Base-by-base conservation (phyloP, 257 asterid species). In the Solanum bulbocastanum region DNA sequence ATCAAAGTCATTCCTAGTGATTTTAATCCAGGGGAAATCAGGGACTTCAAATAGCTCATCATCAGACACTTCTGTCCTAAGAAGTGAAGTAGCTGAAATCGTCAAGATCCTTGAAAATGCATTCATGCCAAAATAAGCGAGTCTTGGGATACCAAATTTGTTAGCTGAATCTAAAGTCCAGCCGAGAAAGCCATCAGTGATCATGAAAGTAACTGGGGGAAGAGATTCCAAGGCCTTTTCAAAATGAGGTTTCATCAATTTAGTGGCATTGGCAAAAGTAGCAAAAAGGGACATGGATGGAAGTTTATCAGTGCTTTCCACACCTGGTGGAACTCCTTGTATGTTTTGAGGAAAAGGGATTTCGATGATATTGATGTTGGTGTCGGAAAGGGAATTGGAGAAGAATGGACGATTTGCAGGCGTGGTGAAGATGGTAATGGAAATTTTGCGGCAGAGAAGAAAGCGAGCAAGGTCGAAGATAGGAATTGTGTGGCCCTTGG, bases 401-500 rank as follows among this genome's bases (percentile, higher is more conserved):
- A 93, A 90, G 93, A 93, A 96, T 6, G 92, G 90, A 22, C 25
- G 95, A 86, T 94, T 96, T 1, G 87, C 87, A 2, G 94, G 93
- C 18, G 98, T 95, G 79, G 98, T 96, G 95, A 96, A 91, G 88
- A 96, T 58, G 91, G 96, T 95, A 6, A 93, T 81, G 84, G 83
- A 16, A 22, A 87, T 88, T 62, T 65, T 81, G 25, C 93, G 96
- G 83, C 23, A 18, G 86, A 87, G 88, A 62, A 96, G 93, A 89
- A 92, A 91, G 75, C 88, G 94, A 13, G 94, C 90, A 5, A 96
- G 89, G 91, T 92, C 94, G 90, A 94, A 95, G 86, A 93, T 88
- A 0, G 98, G 96, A 36, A 96, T 93, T 0, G 94, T 94, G 91
- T 96, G 98, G 90, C 98, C 98, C 87, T 96, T 95, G 65, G 98